Conservation (phyloP, 805 yeast genomes). For the Yamadazyma phyllophila region DNA sequence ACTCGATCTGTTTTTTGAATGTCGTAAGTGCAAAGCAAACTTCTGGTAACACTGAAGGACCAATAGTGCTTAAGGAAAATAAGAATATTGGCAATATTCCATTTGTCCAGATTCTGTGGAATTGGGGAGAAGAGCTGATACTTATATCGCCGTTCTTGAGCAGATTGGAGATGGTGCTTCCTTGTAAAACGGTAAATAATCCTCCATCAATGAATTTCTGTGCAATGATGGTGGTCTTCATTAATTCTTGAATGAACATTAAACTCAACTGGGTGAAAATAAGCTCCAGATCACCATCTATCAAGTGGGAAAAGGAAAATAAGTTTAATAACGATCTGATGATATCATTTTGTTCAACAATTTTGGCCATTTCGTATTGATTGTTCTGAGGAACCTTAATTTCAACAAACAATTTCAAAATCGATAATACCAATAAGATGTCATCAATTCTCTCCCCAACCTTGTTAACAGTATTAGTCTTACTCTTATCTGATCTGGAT, state of each 20-base stretch:
- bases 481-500: constrained; percentile 30
- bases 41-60: constrained; percentile 62
- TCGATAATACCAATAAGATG: constrained; percentile 56
- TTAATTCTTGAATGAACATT: constrained; percentile 65
- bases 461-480: constrained; percentile 23
- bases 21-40: constrained; percentile 58
- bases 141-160: constrained; percentile 66
- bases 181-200: constrained; percentile 61
- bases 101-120: constrained; percentile 82
- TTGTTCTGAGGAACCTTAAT: constrained; percentile 49
- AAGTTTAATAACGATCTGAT: constrained; percentile 60
- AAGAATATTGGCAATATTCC: constrained; percentile 73
- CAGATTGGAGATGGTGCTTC: constrained; percentile 66
- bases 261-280: constrained; percentile 71
- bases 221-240: constrained; percentile 60
- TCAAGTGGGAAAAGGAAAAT: constrained; percentile 64
- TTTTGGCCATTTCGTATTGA: constrained; percentile 47
- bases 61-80: constrained; percentile 58
- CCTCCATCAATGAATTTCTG: constrained; percentile 64
- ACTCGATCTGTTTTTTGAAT: constrained; percentile 64
- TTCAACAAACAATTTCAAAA: constrained; percentile 57
- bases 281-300: constrained; percentile 60
- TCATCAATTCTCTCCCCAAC: constrained; percentile 61
- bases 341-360: constrained; percentile 57
- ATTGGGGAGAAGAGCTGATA: constrained; percentile 49